Percentiles rank a stretch among this genome's conserved stretches.
phyloP scores from a whole-genome alignment of 2,329 filamentous ascomycete genomes.

The Kalaharituber pfeilii region DNA sequence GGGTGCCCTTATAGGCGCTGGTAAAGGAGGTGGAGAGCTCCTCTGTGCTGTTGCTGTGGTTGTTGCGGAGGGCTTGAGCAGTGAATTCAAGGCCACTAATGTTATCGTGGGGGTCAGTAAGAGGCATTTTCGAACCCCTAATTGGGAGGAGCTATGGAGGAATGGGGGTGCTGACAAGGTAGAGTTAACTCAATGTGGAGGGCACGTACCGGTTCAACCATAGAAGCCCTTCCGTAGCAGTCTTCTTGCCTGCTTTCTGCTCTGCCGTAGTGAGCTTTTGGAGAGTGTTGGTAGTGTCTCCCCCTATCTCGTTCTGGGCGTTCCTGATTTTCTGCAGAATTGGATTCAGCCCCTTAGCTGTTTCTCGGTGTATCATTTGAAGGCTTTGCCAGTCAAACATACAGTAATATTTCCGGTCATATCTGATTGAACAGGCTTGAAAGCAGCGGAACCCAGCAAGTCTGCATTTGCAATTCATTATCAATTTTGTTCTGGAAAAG shows the following conservation, averaged over 20 bases:
- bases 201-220: slow-evolving; percentile 36
- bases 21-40: slow-evolving; percentile 82
- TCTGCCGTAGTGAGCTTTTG: slow-evolving; percentile 77
- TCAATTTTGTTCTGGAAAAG: too few species aligned
- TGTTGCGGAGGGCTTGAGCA: slow-evolving; percentile 61
- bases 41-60: slow-evolving; percentile 28
- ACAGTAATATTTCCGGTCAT: slow-evolving; percentile 86
- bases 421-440: slow-evolving; percentile 79
- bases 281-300: slow-evolving; percentile 58
- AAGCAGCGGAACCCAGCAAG: slow-evolving; percentile 52
- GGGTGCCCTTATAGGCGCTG: slow-evolving; percentile 62
- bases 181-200: slow-evolving; percentile 1
- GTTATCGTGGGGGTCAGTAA: slow-evolving; percentile 12
- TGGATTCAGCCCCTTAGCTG: neutral
- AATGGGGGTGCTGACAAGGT: neutral
- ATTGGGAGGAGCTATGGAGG: slow-evolving; percentile 5
- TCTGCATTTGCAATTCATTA: slow-evolving; percentile 29
- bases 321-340: slow-evolving; percentile 63
- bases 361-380: too few species aligned
- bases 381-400: slow-evolving; percentile 7
- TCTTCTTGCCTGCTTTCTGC: slow-evolving; percentile 69
- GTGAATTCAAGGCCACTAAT: slow-evolving; percentile 96
- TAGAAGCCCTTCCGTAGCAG: slow-evolving; percentile 70
- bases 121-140: too few species aligned
- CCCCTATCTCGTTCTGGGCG: slow-evolving; percentile 48